Base-by-base conservation (phyloP, 345 rosid species). In the Geranium rotundifolium region DNA sequence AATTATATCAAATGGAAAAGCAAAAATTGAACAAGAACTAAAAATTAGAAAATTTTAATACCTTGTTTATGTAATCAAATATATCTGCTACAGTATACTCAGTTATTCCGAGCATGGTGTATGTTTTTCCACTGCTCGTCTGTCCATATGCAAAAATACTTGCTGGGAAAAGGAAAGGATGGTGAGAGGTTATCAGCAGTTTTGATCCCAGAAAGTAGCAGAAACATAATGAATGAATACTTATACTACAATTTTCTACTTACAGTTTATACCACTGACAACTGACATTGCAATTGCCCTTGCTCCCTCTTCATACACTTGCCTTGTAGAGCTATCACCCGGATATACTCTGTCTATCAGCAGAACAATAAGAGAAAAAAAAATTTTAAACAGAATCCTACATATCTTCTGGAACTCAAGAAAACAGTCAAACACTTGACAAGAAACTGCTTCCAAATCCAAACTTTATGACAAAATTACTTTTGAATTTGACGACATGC, bases 61-160 rank as follows among this genome's bases (percentile, higher is more conserved):
- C 99, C 83, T 62, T 82, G 56, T 80, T 68, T 65, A 90, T 80
- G 68, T 88, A 86, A 71, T 89, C 91, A 79, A 84, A 93, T 75
- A 93, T 87, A 68, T 93, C 99, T 56, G 96, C 86, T 41, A 81
- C 96, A 0, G 96, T 76, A 68, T 69, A 77, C 80, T 90, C 96
- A 4, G 99, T 88, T 66, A 93, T 88, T 71, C 99, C 96, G 74
- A 79, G 76, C 97, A 93, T 93, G 27, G 99, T 93, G 77, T 92
- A 87, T 17, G 98, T 92, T 85, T 92, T 92, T 72, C 98, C 98
- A 75, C 98, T 92, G 84, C 97, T 86, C 29, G 99, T 93, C 79
- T 93, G 97, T 41, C 99, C 99, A 79, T 93, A 93, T 6, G 99
- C 99, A 71, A 93, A 93, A 34, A 93, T 85, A 72, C 89, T 90